phyloP scores from a whole-genome alignment of 2,329 filamentous ascomycete genomes.

The Trichocomaceae sp. region DNA sequence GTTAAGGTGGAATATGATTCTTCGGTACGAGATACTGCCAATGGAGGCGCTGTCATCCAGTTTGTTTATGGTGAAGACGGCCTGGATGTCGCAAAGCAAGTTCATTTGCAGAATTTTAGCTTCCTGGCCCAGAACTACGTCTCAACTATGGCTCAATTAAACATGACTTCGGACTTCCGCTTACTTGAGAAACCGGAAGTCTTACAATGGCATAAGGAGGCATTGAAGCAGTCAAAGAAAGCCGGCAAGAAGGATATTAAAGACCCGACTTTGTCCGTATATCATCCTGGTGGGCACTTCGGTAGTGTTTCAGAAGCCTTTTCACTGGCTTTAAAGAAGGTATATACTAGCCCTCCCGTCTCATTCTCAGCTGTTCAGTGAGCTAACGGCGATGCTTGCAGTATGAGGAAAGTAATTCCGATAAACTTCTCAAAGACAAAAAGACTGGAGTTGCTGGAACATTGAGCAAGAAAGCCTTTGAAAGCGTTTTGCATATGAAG shows the following conservation, averaged over 20 bases:
- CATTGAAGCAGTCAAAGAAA: constrained; percentile 75
- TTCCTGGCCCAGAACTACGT: constrained; percentile 82
- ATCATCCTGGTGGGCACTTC: constrained; percentile 68
- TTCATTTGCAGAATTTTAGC: constrained; percentile 81
- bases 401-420: constrained; percentile 72
- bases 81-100: constrained; percentile 87
- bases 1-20: constrained; percentile 87
- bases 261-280: constrained; percentile 68
- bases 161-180: constrained; percentile 52
- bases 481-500: constrained; percentile 80
- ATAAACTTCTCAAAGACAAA: constrained; percentile 54
- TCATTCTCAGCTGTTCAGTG: neutral
- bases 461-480: constrained; percentile 64
- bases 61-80: constrained; percentile 97
- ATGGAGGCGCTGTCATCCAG: constrained; percentile 87
- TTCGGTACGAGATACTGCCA: constrained; percentile 78
- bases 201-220: constrained; percentile 53
- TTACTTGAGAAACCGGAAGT: constrained; percentile 62
- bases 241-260: constrained; percentile 59
- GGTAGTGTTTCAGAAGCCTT: constrained; percentile 90
- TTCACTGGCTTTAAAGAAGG: constrained; percentile 59
- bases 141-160: constrained; percentile 71
- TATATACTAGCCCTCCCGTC: constrained; percentile 24
- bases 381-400: constrained; percentile 26
- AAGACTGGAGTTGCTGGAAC: constrained; percentile 42